phyloP scores from a whole-genome alignment of 345 rosid species.

The Melaleuca alternifolia region DNA sequence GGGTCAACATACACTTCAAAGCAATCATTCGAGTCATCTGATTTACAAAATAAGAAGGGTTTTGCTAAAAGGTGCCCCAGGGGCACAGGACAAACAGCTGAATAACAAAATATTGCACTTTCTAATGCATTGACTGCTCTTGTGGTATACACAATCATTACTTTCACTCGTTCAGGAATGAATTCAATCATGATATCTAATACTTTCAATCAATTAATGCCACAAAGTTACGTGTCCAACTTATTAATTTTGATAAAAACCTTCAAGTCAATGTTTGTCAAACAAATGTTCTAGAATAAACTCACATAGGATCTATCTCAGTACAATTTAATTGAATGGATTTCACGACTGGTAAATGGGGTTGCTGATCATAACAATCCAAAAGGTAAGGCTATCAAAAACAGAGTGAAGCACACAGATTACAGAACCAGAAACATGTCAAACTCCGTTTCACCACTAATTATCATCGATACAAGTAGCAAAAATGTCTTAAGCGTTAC shows the following conservation, averaged over 20 bases:
- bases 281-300: neutral
- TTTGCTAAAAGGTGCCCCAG: neutral
- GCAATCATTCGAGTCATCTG: neutral
- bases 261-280: neutral
- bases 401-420: neutral
- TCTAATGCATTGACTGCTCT: neutral
- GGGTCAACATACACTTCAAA: neutral
- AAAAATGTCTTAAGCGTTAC: fast-evolving
- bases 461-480: neutral
- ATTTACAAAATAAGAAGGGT: neutral
- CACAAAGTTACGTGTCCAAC: neutral
- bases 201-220: neutral
- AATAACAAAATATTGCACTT: neutral
- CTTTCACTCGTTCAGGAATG: neutral
- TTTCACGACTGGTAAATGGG: neutral
- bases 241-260: neutral
- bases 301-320: neutral
- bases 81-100: neutral
- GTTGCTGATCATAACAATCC: neutral
- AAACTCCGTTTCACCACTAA: neutral
- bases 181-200: neutral
- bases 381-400: neutral
- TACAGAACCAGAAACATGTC: neutral
- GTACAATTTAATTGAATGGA: neutral
- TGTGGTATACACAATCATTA: neutral